These are phyloP conservation scores for Elsinoe perseae DNA, from an alignment of 2,329 filamentous ascomycete genomes.

Conservation along the genomic window DNA sequence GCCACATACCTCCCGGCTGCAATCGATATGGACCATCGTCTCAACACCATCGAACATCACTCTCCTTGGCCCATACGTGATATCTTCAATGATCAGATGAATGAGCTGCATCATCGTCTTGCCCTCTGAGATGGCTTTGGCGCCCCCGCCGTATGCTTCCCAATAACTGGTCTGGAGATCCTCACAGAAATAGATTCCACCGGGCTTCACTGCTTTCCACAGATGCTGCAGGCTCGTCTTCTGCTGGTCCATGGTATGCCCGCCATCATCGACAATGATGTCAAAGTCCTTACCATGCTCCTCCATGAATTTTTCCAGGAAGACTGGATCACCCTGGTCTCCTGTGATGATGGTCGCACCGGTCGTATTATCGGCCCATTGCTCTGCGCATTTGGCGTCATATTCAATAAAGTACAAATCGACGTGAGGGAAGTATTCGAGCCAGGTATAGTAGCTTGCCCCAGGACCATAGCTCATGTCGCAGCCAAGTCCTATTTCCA, in stretches of 20 bases:
- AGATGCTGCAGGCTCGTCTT: conserved; percentile 31
- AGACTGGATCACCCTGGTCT: conserved; percentile 33
- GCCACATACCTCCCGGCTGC: conserved; percentile 18
- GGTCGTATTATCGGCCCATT: conserved; percentile 31
- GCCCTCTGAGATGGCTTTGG: conserved; percentile 14
- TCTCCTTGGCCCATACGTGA: conserved; percentile 16
- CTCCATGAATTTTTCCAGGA: conserved; percentile 32
- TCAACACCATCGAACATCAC: conserved; percentile 16
- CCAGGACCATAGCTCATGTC: conserved; percentile 35
- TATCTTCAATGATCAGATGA: conserved; percentile 24
- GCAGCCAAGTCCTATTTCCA: conserved; percentile 39
- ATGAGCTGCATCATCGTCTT: conserved; percentile 24
- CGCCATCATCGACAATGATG: conserved; percentile 37
- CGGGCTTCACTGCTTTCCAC: conserved; percentile 33
- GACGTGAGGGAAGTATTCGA: conserved; percentile 34
- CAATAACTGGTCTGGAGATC: conserved; percentile 25
- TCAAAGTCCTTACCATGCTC: conserved; percentile 33
- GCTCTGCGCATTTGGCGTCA: conserved; percentile 32
- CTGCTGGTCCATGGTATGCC: conserved; percentile 35
- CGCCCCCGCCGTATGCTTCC: conserved; percentile 23
- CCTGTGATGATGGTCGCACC: conserved; percentile 36
- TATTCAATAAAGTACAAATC: conserved; percentile 39
- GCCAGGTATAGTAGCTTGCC: conserved; percentile 36
- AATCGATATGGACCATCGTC: conserved; percentile 17
- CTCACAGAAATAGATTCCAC: conserved; percentile 26